Evolutionary conservation across 495 filamentous ascomycete genomes (phyloP).

Genomic region (Penicillium bovifimosum): DNA sequence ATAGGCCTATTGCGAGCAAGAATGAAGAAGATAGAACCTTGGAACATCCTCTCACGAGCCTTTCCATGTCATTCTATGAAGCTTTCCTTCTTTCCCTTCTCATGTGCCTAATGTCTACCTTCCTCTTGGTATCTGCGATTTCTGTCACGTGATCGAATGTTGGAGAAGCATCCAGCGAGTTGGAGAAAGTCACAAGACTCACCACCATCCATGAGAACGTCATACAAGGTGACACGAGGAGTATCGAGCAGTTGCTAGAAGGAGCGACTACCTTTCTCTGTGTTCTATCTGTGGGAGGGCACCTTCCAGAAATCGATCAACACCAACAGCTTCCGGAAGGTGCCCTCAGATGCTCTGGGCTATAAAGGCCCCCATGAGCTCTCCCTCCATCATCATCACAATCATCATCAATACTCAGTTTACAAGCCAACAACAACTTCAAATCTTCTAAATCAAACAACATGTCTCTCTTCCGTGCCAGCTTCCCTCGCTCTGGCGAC

Average conservation of each 20-base stretch:
- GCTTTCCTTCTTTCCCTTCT: not conserved
- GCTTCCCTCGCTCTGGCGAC: constrained; percentile 29
- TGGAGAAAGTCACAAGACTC: too few species aligned
- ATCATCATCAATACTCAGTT: not conserved
- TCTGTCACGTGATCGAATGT: not conserved
- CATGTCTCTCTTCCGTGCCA: constrained; percentile 40
- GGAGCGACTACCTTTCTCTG: not conserved
- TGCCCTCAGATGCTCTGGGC: too few species aligned
- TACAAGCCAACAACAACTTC: not conserved
- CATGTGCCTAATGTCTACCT: too few species aligned
- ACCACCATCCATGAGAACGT: not conserved
- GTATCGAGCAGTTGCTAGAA: not conserved
- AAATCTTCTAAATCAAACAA: constrained; percentile 7
- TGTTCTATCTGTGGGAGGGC: not conserved
- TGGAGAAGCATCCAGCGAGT: not conserved
- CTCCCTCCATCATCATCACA: not conserved
- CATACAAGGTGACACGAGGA: not conserved
- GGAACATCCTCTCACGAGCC: not conserved
- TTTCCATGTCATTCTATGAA: not conserved
- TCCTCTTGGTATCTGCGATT: too few species aligned
- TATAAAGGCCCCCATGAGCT: not conserved
- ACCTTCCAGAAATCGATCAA: too few species aligned
- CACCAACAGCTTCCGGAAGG: too few species aligned
- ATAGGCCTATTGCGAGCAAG: not conserved
- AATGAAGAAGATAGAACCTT: not conserved